These are phyloP conservation scores for Aspergillus tubingensis DNA, from an alignment of 2,329 filamentous ascomycete species.

Conservation along the genomic window DNA sequence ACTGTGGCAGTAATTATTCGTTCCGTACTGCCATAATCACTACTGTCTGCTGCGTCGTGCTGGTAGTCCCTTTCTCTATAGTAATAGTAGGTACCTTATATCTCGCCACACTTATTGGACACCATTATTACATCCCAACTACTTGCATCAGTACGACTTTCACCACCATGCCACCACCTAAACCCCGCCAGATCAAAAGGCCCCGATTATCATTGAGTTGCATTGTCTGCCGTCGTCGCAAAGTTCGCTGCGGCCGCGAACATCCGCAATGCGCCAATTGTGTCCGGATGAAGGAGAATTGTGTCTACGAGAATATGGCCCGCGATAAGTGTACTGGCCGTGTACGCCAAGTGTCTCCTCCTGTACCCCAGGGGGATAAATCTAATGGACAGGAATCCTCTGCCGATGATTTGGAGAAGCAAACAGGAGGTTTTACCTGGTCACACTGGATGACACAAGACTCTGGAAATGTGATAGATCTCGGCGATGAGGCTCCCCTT, in stretches of 20 bases:
- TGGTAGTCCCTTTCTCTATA: no score
- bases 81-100: no score
- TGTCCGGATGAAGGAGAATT: conserved; percentile 2
- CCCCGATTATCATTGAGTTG: conserved; percentile 6
- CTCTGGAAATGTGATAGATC: background rate
- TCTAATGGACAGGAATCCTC: rapidly evolving
- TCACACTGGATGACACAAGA: background rate
- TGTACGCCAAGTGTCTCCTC: background rate
- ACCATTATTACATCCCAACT: no score
- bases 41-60: no score
- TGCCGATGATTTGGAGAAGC: background rate
- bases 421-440: background rate
- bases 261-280: conserved; percentile 5
- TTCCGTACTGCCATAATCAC: no score
- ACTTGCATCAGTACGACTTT: no score
- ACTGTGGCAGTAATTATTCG: no score
- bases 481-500: background rate
- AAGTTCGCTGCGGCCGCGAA: conserved; percentile 8
- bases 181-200: background rate
- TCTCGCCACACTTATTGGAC: no score
- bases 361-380: background rate
- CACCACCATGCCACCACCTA: no score
- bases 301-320: background rate
- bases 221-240: conserved; percentile 7
- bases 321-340: background rate